phyloP scores from a whole-genome alignment of 192 early-diverging fungal species.

The Gaertneriomyces sp. region DNA sequence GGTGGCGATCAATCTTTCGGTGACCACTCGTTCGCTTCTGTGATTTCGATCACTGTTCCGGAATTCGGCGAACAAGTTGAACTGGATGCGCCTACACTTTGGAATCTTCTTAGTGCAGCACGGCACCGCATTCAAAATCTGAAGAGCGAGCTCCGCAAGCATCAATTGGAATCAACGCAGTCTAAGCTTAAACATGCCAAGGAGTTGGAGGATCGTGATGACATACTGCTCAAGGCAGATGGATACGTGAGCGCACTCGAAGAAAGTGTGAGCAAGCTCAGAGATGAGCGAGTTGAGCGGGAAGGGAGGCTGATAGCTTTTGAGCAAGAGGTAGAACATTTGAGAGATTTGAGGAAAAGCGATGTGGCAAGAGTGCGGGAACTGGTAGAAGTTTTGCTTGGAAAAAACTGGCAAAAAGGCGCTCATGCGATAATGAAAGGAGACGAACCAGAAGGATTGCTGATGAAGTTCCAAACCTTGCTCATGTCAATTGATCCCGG shows the following conservation, averaged over 20 bases:
- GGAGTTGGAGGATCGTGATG: neutral
- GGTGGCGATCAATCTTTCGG: neutral
- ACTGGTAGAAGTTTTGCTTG: neutral
- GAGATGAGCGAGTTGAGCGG: neutral
- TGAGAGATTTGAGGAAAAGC: neutral
- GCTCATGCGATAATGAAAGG: neutral
- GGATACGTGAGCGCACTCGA: neutral
- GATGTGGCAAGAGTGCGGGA: slow-evolving; percentile 3
- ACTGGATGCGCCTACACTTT: slow-evolving; percentile 10
- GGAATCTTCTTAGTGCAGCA: slow-evolving; percentile 10
- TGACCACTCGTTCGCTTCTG: neutral
- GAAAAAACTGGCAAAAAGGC: neutral
- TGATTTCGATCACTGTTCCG: neutral
- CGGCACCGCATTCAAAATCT: slow-evolving; percentile 16
- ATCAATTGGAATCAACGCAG: neutral
- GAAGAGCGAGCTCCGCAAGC: neutral
- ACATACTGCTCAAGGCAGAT: neutral
- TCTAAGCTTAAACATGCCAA: neutral
- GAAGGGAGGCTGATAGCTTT: neutral
- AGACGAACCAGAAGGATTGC: neutral
- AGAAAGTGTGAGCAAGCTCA: neutral
- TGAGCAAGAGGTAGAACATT: neutral
- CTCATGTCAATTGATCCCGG: neutral
- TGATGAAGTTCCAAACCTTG: neutral
- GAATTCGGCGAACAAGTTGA: neutral